Conservation (phyloP, 306 rosid species). For the Malus fusca region DNA sequence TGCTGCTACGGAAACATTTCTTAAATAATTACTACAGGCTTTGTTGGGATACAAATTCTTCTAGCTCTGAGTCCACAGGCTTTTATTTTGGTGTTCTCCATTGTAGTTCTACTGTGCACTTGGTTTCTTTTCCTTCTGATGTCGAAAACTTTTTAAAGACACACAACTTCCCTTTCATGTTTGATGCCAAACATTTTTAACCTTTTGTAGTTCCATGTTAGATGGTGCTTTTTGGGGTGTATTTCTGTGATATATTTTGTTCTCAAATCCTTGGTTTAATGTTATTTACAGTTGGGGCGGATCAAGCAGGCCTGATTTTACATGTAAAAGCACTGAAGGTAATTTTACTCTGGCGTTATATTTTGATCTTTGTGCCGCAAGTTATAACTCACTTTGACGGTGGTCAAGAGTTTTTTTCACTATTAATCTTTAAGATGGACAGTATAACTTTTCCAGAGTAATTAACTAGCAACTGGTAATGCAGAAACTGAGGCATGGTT, state of each 20-base stretch:
- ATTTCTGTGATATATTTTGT: neutral
- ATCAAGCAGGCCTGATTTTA: conserved; percentile 98
- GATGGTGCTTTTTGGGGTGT: neutral
- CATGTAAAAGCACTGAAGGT: conserved; percentile 97
- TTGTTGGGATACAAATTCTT: neutral
- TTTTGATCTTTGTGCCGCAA: neutral
- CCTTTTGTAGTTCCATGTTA: neutral
- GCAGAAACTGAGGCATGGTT: conserved; percentile 98
- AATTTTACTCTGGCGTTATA: neutral
- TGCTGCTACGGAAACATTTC: too few relatives aligned
- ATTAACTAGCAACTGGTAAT: conserved; percentile 18
- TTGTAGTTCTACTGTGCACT: neutral
- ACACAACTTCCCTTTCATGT: neutral
- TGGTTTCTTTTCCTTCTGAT: neutral
- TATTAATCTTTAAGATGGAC: neutral
- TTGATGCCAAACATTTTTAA: neutral
- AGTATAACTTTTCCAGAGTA: neutral
- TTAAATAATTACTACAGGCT: neutral
- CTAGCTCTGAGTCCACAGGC: neutral
- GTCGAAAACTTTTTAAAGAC: neutral
- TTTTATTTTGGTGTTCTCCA: neutral
- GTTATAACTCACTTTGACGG: neutral
- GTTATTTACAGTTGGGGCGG: conserved; percentile 87
- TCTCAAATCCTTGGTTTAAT: conserved; percentile 4
- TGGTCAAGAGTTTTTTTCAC: neutral